Base-by-base conservation (phyloP, 2,329 filamentous ascomycete species). In the Venturia aucupariae region DNA sequence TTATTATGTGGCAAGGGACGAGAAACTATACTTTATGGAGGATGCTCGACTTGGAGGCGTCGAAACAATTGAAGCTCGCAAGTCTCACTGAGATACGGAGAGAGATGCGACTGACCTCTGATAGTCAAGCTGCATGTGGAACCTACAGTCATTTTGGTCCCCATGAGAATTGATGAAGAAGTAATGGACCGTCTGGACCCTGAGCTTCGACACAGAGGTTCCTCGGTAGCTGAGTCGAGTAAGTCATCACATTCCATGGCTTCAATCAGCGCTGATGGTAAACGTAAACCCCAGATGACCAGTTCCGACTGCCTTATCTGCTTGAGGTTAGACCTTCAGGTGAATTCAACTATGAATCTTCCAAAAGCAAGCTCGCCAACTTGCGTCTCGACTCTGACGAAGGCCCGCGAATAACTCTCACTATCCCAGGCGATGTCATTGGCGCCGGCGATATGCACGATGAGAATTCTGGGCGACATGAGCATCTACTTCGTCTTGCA, bases 11-110 rank as follows among this genome's bases (percentile, higher is more conserved):
- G 86, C 87, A 6, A 77, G 81, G 32, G 85, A 91, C 46, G 86
- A 90, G 70, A 85, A 81, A 42, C 75, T 97, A 3, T 88, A 84
- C 65, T 80, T 96, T 54, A 86, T 95, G 72, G 86, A 93, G 71
- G 92, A 97, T 68, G 81, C 90, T 11, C 80, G 84, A 19, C 80
- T 85, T 68, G 88, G 86, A 4, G 86, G 85, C n/a, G 73, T 84
- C n/a, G 86, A 90, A 42, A 77, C 87, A 15, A 71, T 82, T 17
- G 77, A 81, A 67, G 70, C 75, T 60, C 70, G 79, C 80, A 66
- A 68, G 77, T 73, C 24, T 19, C 41, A 27, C 35, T n/a, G n/a
- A 24, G n/a, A 15, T 8, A 30, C 24, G 39, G 10, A 13, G 32
- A 13, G 32, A 61, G 22, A n/a, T 27, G 13, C 4, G 46, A 66